phyloP scores from a whole-genome alignment of 257 asterid species.

The Nicotiana undulata region DNA sequence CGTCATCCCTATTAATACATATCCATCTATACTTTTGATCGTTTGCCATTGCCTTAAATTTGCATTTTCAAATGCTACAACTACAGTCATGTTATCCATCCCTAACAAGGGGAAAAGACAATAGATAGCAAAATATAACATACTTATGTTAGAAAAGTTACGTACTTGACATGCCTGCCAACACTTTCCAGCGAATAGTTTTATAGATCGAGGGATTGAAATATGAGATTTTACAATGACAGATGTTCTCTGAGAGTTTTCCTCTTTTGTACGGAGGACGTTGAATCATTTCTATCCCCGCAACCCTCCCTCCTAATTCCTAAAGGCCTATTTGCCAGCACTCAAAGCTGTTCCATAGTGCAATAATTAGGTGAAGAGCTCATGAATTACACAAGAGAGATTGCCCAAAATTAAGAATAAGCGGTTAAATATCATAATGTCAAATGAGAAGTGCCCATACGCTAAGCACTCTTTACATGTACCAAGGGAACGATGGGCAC shows the following conservation, averaged over 20 bases:
- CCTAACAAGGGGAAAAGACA: too few species aligned
- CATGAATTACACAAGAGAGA: background rate
- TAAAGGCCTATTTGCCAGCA: background rate
- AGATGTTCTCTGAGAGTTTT: background rate
- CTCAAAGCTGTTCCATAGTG: background rate
- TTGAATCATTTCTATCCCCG: background rate
- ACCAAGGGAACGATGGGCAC: background rate
- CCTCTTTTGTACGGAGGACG: background rate
- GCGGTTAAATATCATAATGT: background rate
- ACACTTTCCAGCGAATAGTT: too few species aligned
- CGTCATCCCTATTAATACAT: too few species aligned
- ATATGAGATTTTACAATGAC: background rate
- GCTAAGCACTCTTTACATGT: background rate
- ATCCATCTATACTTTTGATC: too few species aligned
- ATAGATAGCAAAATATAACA: background rate
- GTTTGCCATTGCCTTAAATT: too few species aligned
- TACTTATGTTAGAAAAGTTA: too few species aligned
- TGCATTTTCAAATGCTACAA: too few species aligned
- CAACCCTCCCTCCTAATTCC: background rate
- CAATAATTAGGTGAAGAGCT: background rate
- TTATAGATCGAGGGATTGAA: background rate
- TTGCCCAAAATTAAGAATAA: background rate
- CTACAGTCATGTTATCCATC: too few species aligned
- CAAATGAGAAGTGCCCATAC: background rate
- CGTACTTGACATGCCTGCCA: background rate